Evolutionary conservation across 164 flowering plant species (phyloP).

Genomic region (Tetrastigma voinierianum): DNA sequence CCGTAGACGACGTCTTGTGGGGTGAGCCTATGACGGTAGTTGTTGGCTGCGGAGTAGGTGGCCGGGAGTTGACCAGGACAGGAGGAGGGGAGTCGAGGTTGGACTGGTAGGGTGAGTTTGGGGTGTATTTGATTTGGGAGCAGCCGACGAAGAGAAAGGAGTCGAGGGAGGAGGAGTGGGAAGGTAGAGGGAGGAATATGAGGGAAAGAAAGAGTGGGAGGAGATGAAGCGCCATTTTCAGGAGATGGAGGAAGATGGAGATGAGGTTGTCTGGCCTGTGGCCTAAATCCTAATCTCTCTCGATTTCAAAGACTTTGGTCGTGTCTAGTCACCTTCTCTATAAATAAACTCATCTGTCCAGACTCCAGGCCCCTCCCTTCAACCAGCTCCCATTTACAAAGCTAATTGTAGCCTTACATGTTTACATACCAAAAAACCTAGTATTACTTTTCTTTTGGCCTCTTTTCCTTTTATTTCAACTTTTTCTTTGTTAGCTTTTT

Average conservation of each 20-base stretch:
- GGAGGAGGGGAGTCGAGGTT: conserved; percentile 80
- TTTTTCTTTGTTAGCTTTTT: too few species aligned
- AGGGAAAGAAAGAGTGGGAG: conserved; percentile 17
- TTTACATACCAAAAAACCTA: too few species aligned
- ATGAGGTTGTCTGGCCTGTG: not conserved
- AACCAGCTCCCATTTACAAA: too few species aligned
- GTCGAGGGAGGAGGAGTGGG: conserved; percentile 28
- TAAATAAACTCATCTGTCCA: too few species aligned
- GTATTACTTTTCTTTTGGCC: too few species aligned
- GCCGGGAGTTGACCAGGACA: conserved; percentile 89
- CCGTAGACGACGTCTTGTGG: conserved; percentile 64
- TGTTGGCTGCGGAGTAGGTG: conserved; percentile 73
- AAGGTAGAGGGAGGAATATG: conserved; percentile 12
- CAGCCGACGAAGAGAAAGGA: conserved; percentile 83
- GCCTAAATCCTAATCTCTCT: too few species aligned
- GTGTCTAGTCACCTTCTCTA: too few species aligned
- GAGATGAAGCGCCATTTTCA: conserved; percentile 18
- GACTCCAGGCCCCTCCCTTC: too few species aligned
- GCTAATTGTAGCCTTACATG: too few species aligned
- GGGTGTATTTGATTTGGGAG: conserved; percentile 55
- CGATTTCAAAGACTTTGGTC: too few species aligned
- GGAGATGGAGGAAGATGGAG: conserved; percentile 8
- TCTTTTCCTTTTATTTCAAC: too few species aligned
- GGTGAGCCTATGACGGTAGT: conserved; percentile 53
- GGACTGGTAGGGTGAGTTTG: conserved; percentile 50